Evolutionary conservation across 2,329 filamentous ascomycete species (phyloP), one percentile per base, ranked within the genome.

Genomic region (Coleophoma cylindrospora): DNA sequence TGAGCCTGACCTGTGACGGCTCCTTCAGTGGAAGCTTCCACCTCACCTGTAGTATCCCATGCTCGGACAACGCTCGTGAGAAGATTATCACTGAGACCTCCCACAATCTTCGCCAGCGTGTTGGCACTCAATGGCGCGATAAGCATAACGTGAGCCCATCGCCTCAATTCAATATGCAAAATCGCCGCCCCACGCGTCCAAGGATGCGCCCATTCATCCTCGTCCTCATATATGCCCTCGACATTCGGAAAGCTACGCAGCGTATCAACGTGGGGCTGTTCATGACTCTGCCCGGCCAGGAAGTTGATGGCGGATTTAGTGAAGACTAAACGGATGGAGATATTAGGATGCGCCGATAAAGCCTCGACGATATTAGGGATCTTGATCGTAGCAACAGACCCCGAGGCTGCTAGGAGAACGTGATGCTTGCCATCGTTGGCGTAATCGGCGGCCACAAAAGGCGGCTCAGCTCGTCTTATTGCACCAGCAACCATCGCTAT

Each of bases 311-410:
- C 88, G 1, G 85, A 83, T 33, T 79, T 69, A 3, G 91, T 95
- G 52, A 97, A 76, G 52, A 97, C 72, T 48, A 97, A 72, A n/a
- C 91, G 87, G 66, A 97, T 90, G 10, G 89, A 90, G 50, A 96
- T 74, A 44, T 70, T 57, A 7, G 54, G 41, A 53, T 77, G 63
- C 56, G 65, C 61, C 59, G 75, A 74, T 4, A 91, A 76, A 2
- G 82, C 75, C 15, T 70, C 62, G 52, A 86, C 74, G 57, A 91
- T 89, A 37, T 79, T 72, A 2, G 83, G 83, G 3, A 90, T 72
- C 65, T 96, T 96, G 63, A 96, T 95, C 7, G 88, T 90, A 13
- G 91, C 91, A n/a, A 95, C 89, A 1, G 87, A 86, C 45, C 86
- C 86, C 33, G 78, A 84, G 37, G 82, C 81, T 36, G 80, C 82